Evolutionary conservation across 1,284 basidiomycete genomes (phyloP).

Genomic region (Malassezia slooffiae): DNA sequence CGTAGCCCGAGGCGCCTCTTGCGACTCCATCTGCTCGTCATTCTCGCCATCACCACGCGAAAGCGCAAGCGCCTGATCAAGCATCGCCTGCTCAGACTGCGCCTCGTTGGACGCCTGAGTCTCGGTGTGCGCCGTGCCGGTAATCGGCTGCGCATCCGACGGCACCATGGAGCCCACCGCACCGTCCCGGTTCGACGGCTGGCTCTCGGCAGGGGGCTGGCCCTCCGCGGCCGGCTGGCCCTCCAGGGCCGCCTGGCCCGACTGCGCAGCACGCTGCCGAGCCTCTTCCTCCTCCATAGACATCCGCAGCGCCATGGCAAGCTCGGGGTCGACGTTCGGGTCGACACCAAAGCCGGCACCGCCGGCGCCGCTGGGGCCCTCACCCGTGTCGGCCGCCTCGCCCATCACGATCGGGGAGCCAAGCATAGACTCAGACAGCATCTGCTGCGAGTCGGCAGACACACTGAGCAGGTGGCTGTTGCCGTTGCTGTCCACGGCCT

Average conservation of each 20-base stretch:
- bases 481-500: slow-evolving; percentile 63
- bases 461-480: slow-evolving; percentile 72
- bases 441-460: slow-evolving; percentile 57
- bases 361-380: slow-evolving; percentile 38
- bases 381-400: slow-evolving; percentile 48
- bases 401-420: slow-evolving; percentile 66
- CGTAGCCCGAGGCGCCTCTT: slow-evolving; percentile 13
- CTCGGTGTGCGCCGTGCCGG: slow-evolving; percentile 22
- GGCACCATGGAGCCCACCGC: slow-evolving; percentile 34
- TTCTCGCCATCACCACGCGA: slow-evolving; percentile 21
- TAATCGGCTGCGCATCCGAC: slow-evolving; percentile 31
- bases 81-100: slow-evolving; percentile 34
- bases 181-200: slow-evolving; percentile 16
- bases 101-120: slow-evolving; percentile 22
- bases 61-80: slow-evolving; percentile 33
- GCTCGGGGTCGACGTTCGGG: slow-evolving; percentile 85
- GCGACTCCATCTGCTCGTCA: slow-evolving; percentile 30
- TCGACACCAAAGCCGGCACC: slow-evolving; percentile 58
- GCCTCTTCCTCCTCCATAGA: slow-evolving; percentile 94
- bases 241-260: slow-evolving; percentile 7
- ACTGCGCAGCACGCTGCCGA: slow-evolving; percentile 52
- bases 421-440: slow-evolving; percentile 73
- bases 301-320: slow-evolving; percentile 95
- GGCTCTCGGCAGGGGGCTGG: slow-evolving; percentile 9
- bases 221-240: slow-evolving; percentile 23